Evolutionary conservation across 2,329 filamentous ascomycete genomes (phyloP).

Genomic region (Teratosphaeria epicoccoides): DNA sequence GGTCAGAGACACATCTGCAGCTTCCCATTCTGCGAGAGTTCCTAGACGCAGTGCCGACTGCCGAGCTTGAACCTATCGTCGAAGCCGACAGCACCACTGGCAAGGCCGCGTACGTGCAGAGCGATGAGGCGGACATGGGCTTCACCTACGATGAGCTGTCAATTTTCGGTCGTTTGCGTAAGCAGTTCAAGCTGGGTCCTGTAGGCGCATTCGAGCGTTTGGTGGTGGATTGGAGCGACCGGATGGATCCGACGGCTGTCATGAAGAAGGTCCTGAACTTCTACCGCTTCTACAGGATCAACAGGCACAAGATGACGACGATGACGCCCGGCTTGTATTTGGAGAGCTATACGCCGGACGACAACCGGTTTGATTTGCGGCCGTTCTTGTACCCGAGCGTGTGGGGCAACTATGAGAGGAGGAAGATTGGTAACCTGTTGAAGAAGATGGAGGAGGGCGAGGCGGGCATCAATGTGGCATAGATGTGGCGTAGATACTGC

Average conservation of each 20-base stretch:
- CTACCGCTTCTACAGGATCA: slow-evolving; percentile 51
- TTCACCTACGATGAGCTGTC: slow-evolving; percentile 46
- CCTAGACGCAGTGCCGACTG: slow-evolving; percentile 44
- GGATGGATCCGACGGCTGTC: slow-evolving; percentile 21
- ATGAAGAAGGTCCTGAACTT: slow-evolving; percentile 35
- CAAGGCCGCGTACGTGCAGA: slow-evolving; percentile 41
- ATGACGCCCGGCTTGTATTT: slow-evolving; percentile 49
- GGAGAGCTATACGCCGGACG: slow-evolving; percentile 37
- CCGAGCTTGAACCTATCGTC: slow-evolving; percentile 52
- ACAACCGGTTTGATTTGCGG: slow-evolving; percentile 47
- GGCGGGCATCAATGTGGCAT: slow-evolving; percentile 5
- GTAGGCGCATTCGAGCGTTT: slow-evolving; percentile 46
- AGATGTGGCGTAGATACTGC: too few relatives aligned
- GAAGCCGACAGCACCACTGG: slow-evolving; percentile 24
- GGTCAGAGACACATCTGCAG: slow-evolving; percentile 47
- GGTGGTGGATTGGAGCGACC: slow-evolving; percentile 40
- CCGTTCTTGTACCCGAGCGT: slow-evolving; percentile 46
- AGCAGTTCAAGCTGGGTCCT: slow-evolving; percentile 44
- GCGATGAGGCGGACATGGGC: slow-evolving; percentile 46
- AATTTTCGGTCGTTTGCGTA: slow-evolving; percentile 44
- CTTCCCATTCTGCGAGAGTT: slow-evolving; percentile 58
- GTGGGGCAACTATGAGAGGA: slow-evolving; percentile 30
- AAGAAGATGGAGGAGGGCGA: slow-evolving; percentile 31
- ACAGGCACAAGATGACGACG: slow-evolving; percentile 55
- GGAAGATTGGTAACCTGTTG: slow-evolving; percentile 40